Percentiles rank a stretch among this genome's conserved stretches.
These are phyloP conservation scores for Arabidopsis lyrata DNA, from an alignment of 441 rosid species.

Conservation along the genomic window DNA sequence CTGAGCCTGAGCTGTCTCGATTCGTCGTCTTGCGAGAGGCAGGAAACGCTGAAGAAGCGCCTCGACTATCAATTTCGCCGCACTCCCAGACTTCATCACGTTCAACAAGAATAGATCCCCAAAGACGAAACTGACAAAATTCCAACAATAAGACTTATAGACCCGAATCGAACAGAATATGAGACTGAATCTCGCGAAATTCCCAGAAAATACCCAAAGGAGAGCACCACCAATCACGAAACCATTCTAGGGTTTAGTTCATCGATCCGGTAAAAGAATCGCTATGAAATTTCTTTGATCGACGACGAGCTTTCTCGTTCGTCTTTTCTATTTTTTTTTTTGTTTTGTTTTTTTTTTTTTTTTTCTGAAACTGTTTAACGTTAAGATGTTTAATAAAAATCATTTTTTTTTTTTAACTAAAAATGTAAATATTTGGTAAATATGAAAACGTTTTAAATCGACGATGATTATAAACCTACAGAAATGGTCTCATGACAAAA, in stretches of 20 bases:
- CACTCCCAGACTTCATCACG: constrained; percentile 90
- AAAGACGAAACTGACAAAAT: constrained; percentile 5
- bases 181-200: constrained; percentile 33
- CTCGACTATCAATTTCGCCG: constrained; percentile 95
- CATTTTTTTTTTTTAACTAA: too few relatives aligned
- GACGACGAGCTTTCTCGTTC: constrained; percentile 37
- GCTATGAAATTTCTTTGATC: constrained; percentile 32
- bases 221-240: constrained; percentile 39
- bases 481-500: too few relatives aligned
- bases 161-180: constrained; percentile 22
- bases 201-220: constrained; percentile 5
- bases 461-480: too few relatives aligned
- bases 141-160: constrained; percentile 7
- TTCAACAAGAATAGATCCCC: constrained; percentile 35
- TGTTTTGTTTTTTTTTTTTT: not conserved
- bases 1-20: constrained; percentile 99
- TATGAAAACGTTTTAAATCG: too few relatives aligned
- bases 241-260: constrained; percentile 42
- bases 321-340: not conserved
- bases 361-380: constrained; percentile 13
- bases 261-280: constrained; percentile 27
- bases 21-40: constrained; percentile 98
- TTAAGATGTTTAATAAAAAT: constrained; percentile 10
- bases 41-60: constrained; percentile 96
- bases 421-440: too few relatives aligned